These are phyloP conservation scores for Combretum micranthum DNA, from an alignment of 345 rosid species.

Conservation along the genomic window DNA sequence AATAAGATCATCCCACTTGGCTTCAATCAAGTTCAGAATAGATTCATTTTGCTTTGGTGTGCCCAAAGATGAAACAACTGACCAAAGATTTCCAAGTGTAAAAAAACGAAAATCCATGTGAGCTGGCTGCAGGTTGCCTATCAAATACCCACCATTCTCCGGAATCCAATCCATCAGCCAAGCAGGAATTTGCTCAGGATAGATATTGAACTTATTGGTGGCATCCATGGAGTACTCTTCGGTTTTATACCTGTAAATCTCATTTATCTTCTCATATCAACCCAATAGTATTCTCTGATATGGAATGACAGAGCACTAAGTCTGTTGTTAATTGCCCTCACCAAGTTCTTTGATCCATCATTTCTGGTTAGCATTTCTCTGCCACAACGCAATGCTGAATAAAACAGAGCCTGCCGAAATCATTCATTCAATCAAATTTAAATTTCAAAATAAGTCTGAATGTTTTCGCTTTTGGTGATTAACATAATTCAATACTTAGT, in stretches of 20 bases:
- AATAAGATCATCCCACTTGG: conserved; percentile 78
- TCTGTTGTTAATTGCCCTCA: conserved; percentile 71
- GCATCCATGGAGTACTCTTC: conserved; percentile 87
- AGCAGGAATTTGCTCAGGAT: conserved; percentile 80
- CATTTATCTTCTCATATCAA: conserved; percentile 76
- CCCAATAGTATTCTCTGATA: conserved; percentile 88
- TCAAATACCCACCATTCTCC: conserved; percentile 70
- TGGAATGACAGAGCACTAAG: conserved; percentile 81
- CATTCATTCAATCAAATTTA: conserved; percentile 1
- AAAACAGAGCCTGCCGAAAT: conserved; percentile 60
- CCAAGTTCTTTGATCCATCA: conserved; percentile 64
- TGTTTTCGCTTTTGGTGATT: no score
- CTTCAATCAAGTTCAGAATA: conserved; percentile 59
- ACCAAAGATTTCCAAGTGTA: conserved; percentile 82
- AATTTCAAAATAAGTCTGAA: background rate
- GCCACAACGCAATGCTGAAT: conserved; percentile 65
- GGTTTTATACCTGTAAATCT: conserved; percentile 84
- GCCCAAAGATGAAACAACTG: conserved; percentile 65
- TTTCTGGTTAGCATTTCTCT: conserved; percentile 64
- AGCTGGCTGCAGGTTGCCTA: conserved; percentile 77
- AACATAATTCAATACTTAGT: no score
- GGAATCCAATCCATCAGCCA: conserved; percentile 96
- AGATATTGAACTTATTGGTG: conserved; percentile 79
- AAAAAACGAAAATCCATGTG: conserved; percentile 91
- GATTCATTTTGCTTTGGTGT: conserved; percentile 76